phyloP scores from a whole-genome alignment of 495 filamentous ascomycete genomes.

The Cenococcum geophilum region DNA sequence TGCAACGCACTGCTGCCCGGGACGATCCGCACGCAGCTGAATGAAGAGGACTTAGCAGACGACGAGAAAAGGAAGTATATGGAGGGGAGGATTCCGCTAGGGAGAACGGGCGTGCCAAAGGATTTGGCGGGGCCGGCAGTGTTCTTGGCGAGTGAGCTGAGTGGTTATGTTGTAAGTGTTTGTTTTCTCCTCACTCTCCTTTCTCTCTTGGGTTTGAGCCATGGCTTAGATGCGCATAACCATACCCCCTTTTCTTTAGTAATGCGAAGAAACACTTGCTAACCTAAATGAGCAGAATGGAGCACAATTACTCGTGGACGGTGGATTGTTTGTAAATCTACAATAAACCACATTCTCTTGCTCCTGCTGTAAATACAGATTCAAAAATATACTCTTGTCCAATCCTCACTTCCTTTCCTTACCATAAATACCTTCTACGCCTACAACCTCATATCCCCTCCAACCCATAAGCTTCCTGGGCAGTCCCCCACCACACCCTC shows the following conservation, averaged over 20 bases:
- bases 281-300: conserved; percentile 51
- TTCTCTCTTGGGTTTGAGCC: neutral
- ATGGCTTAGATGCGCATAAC: too few species aligned
- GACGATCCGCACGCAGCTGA: conserved; percentile 79
- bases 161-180: conserved; percentile 36
- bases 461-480: conserved; percentile 39
- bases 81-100: conserved; percentile 77
- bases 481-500: conserved; percentile 64
- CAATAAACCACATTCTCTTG: conserved; percentile 40
- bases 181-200: neutral
- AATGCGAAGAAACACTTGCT: conserved; percentile 2
- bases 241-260: too few species aligned
- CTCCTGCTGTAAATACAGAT: too few species aligned
- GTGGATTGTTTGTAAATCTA: conserved; percentile 66
- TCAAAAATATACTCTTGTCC: too few species aligned
- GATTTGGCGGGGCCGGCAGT: conserved; percentile 81
- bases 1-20: conserved; percentile 85
- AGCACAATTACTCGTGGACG: conserved; percentile 80
- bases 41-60: conserved; percentile 70
- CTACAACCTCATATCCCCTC: too few species aligned
- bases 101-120: conserved; percentile 58
- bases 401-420: too few species aligned
- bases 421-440: too few species aligned
- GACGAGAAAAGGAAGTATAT: conserved; percentile 72
- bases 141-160: conserved; percentile 61